Evolutionary conservation across 2,329 filamentous ascomycete genomes (phyloP).

Genomic region (Ceratocystiopsis brevicomis): DNA sequence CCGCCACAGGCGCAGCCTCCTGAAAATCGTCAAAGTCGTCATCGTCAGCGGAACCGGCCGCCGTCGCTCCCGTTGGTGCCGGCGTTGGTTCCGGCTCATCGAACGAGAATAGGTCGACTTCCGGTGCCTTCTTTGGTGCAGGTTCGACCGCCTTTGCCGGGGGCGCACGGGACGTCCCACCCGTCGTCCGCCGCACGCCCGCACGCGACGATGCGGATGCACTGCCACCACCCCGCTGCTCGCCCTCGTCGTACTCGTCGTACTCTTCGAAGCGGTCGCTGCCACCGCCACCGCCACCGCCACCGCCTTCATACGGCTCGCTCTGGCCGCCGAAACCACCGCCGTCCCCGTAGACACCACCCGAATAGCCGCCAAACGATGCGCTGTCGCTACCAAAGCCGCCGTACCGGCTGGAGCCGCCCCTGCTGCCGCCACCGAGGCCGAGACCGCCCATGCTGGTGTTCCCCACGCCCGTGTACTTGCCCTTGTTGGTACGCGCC

Average conservation of each 20-base stretch:
- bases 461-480: slow-evolving; percentile 70
- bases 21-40: slow-evolving; percentile 98
- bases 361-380: slow-evolving; percentile 41
- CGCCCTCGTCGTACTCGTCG: slow-evolving; percentile 79
- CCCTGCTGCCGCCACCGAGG: slow-evolving; percentile 36
- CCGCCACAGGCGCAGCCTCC: slow-evolving; percentile 19
- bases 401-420: slow-evolving; percentile 16
- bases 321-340: slow-evolving; percentile 76
- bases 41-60: slow-evolving; percentile 42
- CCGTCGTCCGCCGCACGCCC: slow-evolving; percentile 16
- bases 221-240: slow-evolving; percentile 17
- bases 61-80: slow-evolving; percentile 25
- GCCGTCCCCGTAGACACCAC: slow-evolving; percentile 82
- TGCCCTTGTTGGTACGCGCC: slow-evolving; percentile 72
- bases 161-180: slow-evolving; percentile 19
- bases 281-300: slow-evolving; percentile 12
- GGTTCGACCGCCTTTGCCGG: slow-evolving; percentile 18
- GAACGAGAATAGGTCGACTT: slow-evolving; percentile 82
- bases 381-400: slow-evolving; percentile 24
- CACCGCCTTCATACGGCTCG: slow-evolving; percentile 43
- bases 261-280: slow-evolving; percentile 86
- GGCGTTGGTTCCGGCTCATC: slow-evolving; percentile 43
- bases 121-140: slow-evolving; percentile 61
- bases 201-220: slow-evolving; percentile 16
- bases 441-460: slow-evolving; percentile 54